Conservation (phyloP, 2,329 filamentous ascomycete species). For the Colletotrichum brevisporum region DNA sequence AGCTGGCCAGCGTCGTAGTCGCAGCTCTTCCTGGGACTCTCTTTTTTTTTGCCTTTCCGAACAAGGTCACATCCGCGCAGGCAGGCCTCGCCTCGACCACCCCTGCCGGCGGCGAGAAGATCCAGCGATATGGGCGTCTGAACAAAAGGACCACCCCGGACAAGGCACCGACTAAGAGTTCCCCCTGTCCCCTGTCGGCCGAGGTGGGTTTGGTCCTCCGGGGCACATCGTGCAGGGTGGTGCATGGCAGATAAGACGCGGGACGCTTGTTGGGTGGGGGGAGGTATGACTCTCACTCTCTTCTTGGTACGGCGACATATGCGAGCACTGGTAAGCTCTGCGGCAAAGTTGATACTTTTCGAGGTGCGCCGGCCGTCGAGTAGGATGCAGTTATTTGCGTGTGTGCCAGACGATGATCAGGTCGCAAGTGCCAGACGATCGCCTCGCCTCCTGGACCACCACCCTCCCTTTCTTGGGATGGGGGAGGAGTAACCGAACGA, state of each 20-base stretch:
- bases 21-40: background rate
- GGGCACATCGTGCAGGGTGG: slow-evolving; percentile 12
- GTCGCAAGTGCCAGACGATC: too few species aligned
- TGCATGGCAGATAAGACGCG: slow-evolving; percentile 11
- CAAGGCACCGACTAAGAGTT: background rate
- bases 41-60: slow-evolving; percentile 8
- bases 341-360: background rate
- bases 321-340: background rate
- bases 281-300: background rate
- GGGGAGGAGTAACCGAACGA: background rate
- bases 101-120: background rate
- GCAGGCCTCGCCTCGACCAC: background rate
- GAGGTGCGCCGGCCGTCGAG: too few species aligned
- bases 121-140: slow-evolving; percentile 11
- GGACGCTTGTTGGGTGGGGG: slow-evolving; percentile 22
- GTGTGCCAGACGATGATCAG: too few species aligned
- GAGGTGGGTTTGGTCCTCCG: background rate
- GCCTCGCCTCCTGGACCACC: slow-evolving; percentile 14
- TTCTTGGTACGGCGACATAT: background rate
- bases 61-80: background rate
- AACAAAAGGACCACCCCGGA: background rate
- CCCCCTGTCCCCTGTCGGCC: background rate
- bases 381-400: too few species aligned
- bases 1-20: background rate
- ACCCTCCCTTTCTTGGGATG: background rate